These are phyloP conservation scores for Fusarium verrucosum DNA, from an alignment of 2,329 filamentous ascomycete species.

Conservation along the genomic window DNA sequence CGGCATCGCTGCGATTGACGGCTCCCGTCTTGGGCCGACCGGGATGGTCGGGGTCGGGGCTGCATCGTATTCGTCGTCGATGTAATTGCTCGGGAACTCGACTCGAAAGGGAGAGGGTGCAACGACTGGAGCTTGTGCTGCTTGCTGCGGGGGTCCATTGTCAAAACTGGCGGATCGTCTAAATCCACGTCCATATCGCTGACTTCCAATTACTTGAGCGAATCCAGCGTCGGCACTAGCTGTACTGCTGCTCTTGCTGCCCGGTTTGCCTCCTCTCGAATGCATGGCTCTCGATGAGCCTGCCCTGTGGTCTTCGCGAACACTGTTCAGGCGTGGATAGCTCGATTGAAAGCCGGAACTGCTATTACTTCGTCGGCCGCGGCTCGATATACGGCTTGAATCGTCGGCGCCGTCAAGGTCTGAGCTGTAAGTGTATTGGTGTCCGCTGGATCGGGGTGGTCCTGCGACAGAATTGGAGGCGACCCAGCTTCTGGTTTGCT, in stretches of 20 bases:
- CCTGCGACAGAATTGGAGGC: slow-evolving; percentile 41
- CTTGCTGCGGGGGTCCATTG: slow-evolving; percentile 60
- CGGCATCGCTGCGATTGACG: slow-evolving; percentile 49
- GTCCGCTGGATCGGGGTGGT: slow-evolving; percentile 41
- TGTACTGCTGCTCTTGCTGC: slow-evolving; percentile 77
- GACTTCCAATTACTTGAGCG: slow-evolving; percentile 64
- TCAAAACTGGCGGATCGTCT: slow-evolving; percentile 80
- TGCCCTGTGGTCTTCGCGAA: slow-evolving; percentile 58
- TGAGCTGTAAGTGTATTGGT: slow-evolving; percentile 67
- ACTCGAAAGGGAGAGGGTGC: slow-evolving; percentile 55
- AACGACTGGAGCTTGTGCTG: slow-evolving; percentile 42
- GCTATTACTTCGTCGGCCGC: slow-evolving; percentile 80
- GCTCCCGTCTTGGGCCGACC: slow-evolving; percentile 72
- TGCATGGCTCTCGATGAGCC: slow-evolving; percentile 55
- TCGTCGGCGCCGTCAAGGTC: slow-evolving; percentile 67
- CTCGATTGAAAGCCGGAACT: slow-evolving; percentile 74
- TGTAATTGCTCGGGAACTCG: slow-evolving; percentile 60
- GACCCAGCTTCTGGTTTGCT: slow-evolving; percentile 49
- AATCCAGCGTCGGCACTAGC: slow-evolving; percentile 74
- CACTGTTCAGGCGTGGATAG: slow-evolving; percentile 70
- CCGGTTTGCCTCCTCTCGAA: slow-evolving; percentile 66
- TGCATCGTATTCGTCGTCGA: slow-evolving; percentile 73
- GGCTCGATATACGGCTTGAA: slow-evolving; percentile 62
- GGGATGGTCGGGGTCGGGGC: slow-evolving; percentile 88
- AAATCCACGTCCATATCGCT: slow-evolving; percentile 64